Conservation (phyloP, 2,329 filamentous ascomycete genomes). For the Paecilomyces formosus region DNA sequence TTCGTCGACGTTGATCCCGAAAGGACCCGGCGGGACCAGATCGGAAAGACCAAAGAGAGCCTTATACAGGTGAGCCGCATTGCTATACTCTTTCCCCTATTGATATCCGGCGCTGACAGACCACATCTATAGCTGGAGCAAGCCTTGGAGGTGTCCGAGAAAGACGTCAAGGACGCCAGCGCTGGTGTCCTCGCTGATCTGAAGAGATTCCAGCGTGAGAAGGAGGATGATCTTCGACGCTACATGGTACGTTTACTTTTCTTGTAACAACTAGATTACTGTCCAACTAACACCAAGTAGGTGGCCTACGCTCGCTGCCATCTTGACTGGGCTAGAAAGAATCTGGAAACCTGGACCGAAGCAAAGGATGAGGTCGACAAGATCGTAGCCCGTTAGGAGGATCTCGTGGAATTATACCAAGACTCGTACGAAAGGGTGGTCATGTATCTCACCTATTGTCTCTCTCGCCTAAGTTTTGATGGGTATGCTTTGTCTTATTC, state of each 20-base stretch:
- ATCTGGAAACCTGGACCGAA: slow-evolving; percentile 87
- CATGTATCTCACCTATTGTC: not conserved
- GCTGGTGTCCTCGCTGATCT: slow-evolving; percentile 80
- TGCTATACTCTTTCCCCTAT: not conserved
- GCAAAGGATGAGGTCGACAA: slow-evolving; percentile 80
- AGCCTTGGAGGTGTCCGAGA: slow-evolving; percentile 77
- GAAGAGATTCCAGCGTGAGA: slow-evolving; percentile 87
- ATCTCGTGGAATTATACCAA: not conserved
- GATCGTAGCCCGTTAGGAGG: slow-evolving; percentile 50
- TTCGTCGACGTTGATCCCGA: slow-evolving; percentile 96
- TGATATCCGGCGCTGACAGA: slow-evolving; percentile 2
- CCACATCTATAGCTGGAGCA: slow-evolving; percentile 64
- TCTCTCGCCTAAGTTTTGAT: not conserved
- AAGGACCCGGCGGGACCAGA: slow-evolving; percentile 81
- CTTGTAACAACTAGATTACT: slow-evolving; percentile 4
- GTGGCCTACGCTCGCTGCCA: slow-evolving; percentile 88
- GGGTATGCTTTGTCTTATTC: not conserved
- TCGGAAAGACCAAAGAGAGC: slow-evolving; percentile 89
- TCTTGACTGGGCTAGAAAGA: slow-evolving; percentile 89
- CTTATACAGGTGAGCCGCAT: slow-evolving; percentile 50
- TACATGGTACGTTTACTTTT: slow-evolving; percentile 72
- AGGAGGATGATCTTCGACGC: slow-evolving; percentile 84
- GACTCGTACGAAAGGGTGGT: not conserved
- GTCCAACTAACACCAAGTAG: slow-evolving; percentile 38
- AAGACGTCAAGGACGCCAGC: slow-evolving; percentile 91